Percentiles rank a stretch among this genome's conserved stretches.
Conservation (phyloP, 441 rosid genomes). For the Theobroma grandiflorum region DNA sequence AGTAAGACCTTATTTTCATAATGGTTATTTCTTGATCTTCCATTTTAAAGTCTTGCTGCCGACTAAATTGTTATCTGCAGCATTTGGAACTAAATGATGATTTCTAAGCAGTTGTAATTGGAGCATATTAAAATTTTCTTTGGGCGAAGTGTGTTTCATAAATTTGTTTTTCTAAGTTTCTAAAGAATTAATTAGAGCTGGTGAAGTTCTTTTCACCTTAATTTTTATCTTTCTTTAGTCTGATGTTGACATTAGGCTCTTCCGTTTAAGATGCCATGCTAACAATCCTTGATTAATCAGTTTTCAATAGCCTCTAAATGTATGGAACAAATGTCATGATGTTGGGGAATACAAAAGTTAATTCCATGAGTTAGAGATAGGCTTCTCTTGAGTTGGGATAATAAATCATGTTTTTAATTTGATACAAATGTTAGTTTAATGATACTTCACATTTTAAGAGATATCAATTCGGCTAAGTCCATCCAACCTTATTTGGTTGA, state of each 20-base stretch:
- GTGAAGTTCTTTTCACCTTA: background rate
- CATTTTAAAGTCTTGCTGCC: constrained; percentile 23
- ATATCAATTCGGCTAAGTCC: background rate
- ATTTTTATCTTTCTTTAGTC: background rate
- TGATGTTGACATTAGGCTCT: background rate
- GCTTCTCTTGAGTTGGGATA: constrained; percentile 8
- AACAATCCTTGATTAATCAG: background rate
- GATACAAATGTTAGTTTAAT: background rate
- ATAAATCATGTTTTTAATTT: background rate
- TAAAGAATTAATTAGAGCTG: background rate
- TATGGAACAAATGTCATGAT: background rate
- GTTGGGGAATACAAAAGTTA: background rate
- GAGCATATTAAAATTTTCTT: background rate
- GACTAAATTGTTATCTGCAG: constrained; percentile 4
- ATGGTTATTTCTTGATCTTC: constrained; percentile 22
- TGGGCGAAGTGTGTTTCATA: background rate
- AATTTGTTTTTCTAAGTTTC: background rate
- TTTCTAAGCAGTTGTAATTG: constrained; percentile 15
- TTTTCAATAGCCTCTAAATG: background rate
- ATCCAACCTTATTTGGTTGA: constrained; percentile 17
- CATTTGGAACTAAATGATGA: constrained; percentile 7
- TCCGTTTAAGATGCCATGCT: constrained; percentile 11
- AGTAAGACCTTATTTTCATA: constrained; percentile 58
- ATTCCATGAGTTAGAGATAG: constrained; percentile 1
- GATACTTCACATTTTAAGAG: background rate